These are phyloP conservation scores for Chamaecyparis obtusa DNA, from an alignment of 75 land plant genomes.

Conservation along the genomic window DNA sequence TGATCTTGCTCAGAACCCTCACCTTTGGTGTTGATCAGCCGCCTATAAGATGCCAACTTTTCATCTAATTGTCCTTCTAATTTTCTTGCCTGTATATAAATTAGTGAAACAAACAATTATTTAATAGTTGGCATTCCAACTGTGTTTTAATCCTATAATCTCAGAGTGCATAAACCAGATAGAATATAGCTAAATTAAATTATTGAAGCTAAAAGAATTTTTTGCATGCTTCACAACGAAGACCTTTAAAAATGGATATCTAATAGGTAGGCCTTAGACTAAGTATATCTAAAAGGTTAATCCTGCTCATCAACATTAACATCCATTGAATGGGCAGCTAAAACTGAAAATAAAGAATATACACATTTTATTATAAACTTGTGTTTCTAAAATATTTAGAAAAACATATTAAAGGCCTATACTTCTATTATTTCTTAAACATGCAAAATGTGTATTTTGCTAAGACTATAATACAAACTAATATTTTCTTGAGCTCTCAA, in stretches of 20 bases:
- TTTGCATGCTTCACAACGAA: neutral
- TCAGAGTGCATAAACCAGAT: neutral
- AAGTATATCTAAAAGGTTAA: neutral
- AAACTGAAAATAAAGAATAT: neutral
- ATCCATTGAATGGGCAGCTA: neutral
- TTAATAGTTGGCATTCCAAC: neutral
- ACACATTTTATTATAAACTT: neutral
- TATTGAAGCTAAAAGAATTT: neutral
- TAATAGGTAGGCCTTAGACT: neutral
- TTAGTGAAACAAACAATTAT: neutral
- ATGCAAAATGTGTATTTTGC: neutral
- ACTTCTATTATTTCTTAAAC: neutral
- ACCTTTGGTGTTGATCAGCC: conserved; percentile 46
- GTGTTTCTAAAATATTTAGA: neutral
- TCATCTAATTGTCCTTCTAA: conserved; percentile 94
- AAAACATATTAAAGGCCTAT: neutral
- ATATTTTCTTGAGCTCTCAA: neutral
- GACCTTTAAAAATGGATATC: neutral
- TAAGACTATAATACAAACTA: neutral
- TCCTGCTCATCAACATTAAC: neutral
- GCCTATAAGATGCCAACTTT: conserved; percentile 74
- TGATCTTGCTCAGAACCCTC: conserved; percentile 59
- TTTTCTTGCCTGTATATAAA: conserved; percentile 68
- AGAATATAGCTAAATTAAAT: neutral
- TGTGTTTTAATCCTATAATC: neutral